Evolutionary conservation across 1,284 basidiomycete genomes (phyloP).

Genomic region (Cystobasidium pallidum): DNA sequence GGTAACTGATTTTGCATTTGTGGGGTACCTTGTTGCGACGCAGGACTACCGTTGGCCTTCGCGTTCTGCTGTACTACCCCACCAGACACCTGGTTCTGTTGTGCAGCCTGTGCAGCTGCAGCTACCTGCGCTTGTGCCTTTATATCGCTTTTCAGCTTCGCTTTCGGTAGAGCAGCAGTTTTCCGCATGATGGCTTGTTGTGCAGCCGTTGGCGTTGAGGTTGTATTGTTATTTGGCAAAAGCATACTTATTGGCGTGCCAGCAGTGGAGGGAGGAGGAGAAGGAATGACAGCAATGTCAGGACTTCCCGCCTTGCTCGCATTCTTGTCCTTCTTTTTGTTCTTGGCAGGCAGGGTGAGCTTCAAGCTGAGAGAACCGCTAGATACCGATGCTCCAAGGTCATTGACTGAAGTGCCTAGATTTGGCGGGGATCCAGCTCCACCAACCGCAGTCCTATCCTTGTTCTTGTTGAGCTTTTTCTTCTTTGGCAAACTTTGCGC

Average conservation of each 20-base stretch:
- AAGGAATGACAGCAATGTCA: slow-evolving; percentile 36
- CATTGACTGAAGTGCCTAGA: neutral
- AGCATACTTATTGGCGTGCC: slow-evolving; percentile 1
- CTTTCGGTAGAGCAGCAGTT: slow-evolving; percentile 38
- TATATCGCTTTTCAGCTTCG: slow-evolving; percentile 41
- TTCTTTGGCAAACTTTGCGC: slow-evolving; percentile 11
- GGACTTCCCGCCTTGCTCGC: slow-evolving; percentile 34
- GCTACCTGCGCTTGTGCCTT: slow-evolving; percentile 25
- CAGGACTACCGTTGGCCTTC: slow-evolving; percentile 12
- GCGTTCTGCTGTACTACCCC: neutral
- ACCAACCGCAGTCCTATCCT: slow-evolving; percentile 10
- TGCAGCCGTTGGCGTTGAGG: slow-evolving; percentile 11
- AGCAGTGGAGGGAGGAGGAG: slow-evolving; percentile 39
- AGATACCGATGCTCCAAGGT: neutral
- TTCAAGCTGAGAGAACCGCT: slow-evolving; percentile 23
- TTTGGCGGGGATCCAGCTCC: slow-evolving; percentile 32
- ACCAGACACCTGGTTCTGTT: slow-evolving; percentile 1
- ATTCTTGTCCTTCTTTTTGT: slow-evolving; percentile 38
- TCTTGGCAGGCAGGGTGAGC: slow-evolving; percentile 39
- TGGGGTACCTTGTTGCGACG: slow-evolving; percentile 8
- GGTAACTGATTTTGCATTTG: slow-evolving; percentile 22
- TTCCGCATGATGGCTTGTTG: slow-evolving; percentile 43
- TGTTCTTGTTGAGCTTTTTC: slow-evolving; percentile 40
- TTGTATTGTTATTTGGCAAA: neutral
- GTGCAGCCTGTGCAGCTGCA: slow-evolving; percentile 5